Percentiles rank a stretch among this genome's conserved stretches.
phyloP scores from a whole-genome alignment of 2,329 filamentous ascomycete genomes.

The Dothideomycetes sp. region DNA sequence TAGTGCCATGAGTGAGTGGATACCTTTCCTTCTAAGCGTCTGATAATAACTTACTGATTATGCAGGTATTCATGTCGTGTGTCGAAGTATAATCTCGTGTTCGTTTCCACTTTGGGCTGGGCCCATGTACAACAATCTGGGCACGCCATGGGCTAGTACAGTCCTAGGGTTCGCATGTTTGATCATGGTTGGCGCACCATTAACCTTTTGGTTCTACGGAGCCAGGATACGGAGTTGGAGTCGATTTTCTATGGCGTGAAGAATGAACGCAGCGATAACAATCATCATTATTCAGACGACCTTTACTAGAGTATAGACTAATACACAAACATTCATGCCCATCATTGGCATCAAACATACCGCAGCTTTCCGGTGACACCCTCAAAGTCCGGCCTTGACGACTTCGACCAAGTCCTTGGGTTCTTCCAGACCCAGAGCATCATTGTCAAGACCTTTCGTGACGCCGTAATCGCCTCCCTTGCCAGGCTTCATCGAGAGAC shows the following conservation, averaged over 20 bases:
- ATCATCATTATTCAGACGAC: no score
- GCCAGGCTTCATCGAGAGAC: no score
- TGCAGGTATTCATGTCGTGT: constrained; percentile 6
- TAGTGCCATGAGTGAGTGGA: constrained; percentile 13
- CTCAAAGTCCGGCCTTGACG: no score
- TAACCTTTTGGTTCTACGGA: constrained; percentile 17
- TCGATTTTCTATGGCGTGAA: constrained; percentile 1
- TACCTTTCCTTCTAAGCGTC: neutral
- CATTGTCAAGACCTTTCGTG: no score
- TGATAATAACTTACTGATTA: neutral
- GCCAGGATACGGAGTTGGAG: constrained; percentile 12
- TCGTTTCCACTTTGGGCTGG: constrained; percentile 22
- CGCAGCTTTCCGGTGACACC: no score
- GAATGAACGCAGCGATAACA: no score
- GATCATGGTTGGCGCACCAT: constrained; percentile 16
- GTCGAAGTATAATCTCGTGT: constrained; percentile 5
- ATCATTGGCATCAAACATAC: no score
- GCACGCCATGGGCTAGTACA: constrained; percentile 19
- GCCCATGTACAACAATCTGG: constrained; percentile 22
- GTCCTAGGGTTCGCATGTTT: constrained; percentile 19
- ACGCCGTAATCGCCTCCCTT: no score
- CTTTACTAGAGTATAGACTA: no score
- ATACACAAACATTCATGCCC: no score
- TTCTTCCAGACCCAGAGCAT: no score
- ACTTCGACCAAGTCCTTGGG: no score